Evolutionary conservation across 768 basidiomycete species (phyloP), one percentile per base, ranked within the genome.

Genomic region (Phanerodontia chrysosporium): DNA sequence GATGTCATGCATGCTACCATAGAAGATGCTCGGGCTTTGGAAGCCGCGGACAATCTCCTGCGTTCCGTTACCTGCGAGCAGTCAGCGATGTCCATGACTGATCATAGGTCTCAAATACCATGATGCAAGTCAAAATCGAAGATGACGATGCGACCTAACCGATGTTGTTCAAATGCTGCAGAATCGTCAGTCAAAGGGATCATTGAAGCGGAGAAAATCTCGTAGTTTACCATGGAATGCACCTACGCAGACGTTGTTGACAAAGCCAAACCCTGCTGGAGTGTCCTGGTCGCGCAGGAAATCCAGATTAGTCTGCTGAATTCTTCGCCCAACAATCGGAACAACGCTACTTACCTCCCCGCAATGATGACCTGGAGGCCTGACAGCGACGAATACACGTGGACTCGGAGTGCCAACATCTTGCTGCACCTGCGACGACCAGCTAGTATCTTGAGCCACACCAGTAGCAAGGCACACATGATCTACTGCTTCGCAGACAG

Each of bases 341-440:
- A n/a, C n/a, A n/a, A 18, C 49, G 46, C 14, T 13, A 54, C 45
- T 28, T 36, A 67, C 68, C 63, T 94, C 93, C 1, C 90, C 90
- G 66, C 95, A 96, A 65, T 97, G 95, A 76, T 97, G 95, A 1
- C 96, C 95, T 0, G 95, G 95, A 0, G 95, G 95, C 49, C 95
- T 75, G 22, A 97, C 81, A 0, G 84, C 87, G 12, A 92, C 92
- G 70, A 97, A 98, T 0, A 89, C 91, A 13, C 74, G 66, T 0
- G 46, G 62, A 21, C 24, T 52, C 25, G 14, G 45, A 28, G 24
- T 48, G 24, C 46, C 46, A 18, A 48, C 27, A 4, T 48, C 46
- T 3, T 13, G 22, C 46, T 42, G 24, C 18, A 12, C 18, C 4
- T 28, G 22, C 46, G 32, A 7, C 13, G 51, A 52, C 13, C 28